Percentiles rank a stretch among this genome's conserved stretches.
These are phyloP conservation scores for Colletotrichum lentis DNA, from an alignment of 2,329 filamentous ascomycete genomes.

Conservation along the genomic window DNA sequence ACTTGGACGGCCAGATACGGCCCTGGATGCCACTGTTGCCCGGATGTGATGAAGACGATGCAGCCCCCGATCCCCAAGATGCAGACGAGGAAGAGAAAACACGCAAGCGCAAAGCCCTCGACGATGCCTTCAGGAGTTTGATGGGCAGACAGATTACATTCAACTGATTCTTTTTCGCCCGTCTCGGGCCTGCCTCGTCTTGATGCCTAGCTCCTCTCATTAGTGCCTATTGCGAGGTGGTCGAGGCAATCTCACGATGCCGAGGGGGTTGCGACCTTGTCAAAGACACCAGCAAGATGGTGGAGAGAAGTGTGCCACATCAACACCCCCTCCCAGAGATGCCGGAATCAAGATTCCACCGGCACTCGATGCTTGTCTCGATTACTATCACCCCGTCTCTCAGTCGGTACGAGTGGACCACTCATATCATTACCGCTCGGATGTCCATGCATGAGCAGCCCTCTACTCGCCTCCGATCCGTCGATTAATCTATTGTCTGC, in stretches of 20 bases:
- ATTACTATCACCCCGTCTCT: not conserved
- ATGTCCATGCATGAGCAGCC: slow-evolving; percentile 12
- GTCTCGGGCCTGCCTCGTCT: not conserved
- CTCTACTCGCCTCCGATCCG: not conserved
- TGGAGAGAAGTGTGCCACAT: not conserved
- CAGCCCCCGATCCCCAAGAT: slow-evolving; percentile 51
- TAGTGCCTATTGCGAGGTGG: not conserved
- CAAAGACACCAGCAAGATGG: not conserved
- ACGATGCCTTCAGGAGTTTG: slow-evolving; percentile 81
- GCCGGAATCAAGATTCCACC: not conserved
- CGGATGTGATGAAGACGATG: slow-evolving; percentile 60
- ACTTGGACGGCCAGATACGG: slow-evolving; percentile 84
- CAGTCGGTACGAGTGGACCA: not conserved
- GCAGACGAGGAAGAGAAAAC: slow-evolving; percentile 57
- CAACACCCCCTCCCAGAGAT: not conserved
- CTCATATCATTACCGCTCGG: slow-evolving; percentile 24
- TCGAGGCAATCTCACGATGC: no score
- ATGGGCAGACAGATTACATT: slow-evolving; percentile 77
- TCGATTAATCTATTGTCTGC: not conserved
- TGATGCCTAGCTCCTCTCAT: not conserved
- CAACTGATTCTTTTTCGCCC: slow-evolving; percentile 33
- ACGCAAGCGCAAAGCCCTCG: slow-evolving; percentile 78
- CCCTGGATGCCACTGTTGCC: slow-evolving; percentile 74
- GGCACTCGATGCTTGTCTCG: not conserved
- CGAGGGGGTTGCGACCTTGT: no score